Evolutionary conservation across 2,329 filamentous ascomycete species (phyloP).

Genomic region (Gaeumannomyces tritici): DNA sequence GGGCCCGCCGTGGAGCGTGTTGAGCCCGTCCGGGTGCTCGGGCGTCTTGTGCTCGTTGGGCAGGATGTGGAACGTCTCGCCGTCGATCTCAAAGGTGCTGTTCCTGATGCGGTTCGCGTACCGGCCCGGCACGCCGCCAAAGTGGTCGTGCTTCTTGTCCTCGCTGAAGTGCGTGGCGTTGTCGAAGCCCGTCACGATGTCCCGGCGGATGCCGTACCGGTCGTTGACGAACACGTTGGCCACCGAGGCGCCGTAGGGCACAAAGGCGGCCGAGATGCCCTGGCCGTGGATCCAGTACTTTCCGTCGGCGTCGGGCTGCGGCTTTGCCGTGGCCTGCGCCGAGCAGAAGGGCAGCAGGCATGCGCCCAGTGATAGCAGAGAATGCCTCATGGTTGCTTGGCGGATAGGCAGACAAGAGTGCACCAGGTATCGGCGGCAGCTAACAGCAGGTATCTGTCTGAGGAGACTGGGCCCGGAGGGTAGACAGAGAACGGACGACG

Average conservation of each 20-base stretch:
- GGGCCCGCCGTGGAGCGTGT: conserved; percentile 61
- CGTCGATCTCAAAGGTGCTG: conserved; percentile 61
- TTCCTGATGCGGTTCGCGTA: conserved; percentile 80
- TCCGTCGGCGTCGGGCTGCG: conserved; percentile 42
- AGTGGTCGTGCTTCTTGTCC: conserved; percentile 59
- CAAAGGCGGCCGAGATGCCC: conserved; percentile 59
- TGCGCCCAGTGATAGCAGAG: neutral
- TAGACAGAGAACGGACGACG: neutral
- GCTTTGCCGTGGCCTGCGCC: neutral
- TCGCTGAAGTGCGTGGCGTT: conserved; percentile 62
- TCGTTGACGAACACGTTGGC: conserved; percentile 64
- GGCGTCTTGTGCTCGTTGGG: conserved; percentile 54
- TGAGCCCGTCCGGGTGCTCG: conserved; percentile 38
- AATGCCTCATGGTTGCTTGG: neutral
- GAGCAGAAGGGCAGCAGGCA: conserved; percentile 1
- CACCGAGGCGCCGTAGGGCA: conserved; percentile 66
- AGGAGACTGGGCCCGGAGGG: neutral
- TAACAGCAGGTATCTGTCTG: neutral
- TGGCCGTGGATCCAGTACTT: conserved; percentile 65
- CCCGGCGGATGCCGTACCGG: conserved; percentile 56
- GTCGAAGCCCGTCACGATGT: conserved; percentile 67
- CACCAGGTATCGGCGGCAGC: neutral
- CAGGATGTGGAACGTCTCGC: conserved; percentile 44
- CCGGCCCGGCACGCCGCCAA: conserved; percentile 63
- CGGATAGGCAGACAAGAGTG: neutral